Evolutionary conservation across 305 asterid species (phyloP).

Genomic region (Plantago coronopus): DNA sequence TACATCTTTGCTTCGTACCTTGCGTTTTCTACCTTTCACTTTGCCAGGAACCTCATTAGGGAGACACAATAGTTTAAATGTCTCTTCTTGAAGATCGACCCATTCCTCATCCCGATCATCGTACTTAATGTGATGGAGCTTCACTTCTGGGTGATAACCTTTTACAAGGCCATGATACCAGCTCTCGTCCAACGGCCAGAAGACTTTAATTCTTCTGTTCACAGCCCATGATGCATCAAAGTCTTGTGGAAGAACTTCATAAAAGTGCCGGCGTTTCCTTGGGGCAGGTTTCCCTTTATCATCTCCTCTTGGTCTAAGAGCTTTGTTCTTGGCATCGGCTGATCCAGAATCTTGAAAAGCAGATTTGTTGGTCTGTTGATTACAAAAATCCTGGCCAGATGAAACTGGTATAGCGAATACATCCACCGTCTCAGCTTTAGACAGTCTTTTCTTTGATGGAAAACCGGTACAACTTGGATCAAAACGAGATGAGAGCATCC

Average conservation of each 20-base stretch:
- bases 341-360: conserved; percentile 49
- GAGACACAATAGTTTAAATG: conserved; percentile 83
- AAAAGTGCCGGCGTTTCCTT: conserved; percentile 96
- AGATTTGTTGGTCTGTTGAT: conserved; percentile 39
- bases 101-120: conserved; percentile 97
- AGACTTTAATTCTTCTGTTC: conserved; percentile 75
- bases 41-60: conserved; percentile 80
- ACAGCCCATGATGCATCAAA: conserved; percentile 74
- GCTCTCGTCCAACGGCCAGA: conserved; percentile 95
- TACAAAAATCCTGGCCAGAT: conserved; percentile 42
- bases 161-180: conserved; percentile 88
- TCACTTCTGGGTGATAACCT: conserved; percentile 71
- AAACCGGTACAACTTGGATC: conserved; percentile 96
- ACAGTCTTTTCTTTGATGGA: conserved; percentile 48
- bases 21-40: conserved; percentile 36
- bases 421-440: conserved; percentile 43
- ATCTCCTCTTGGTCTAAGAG: conserved; percentile 71
- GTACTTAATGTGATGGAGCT: conserved; percentile 79
- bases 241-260: conserved; percentile 58
- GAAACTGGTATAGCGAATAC: conserved; percentile 45
- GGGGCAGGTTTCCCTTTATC: conserved; percentile 48
- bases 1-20: conserved; percentile 29
- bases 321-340: conserved; percentile 54
- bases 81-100: conserved; percentile 83
- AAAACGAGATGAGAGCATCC: conserved; percentile 98